phyloP scores from a whole-genome alignment of 768 basidiomycete genomes.

The Hygrophorus russula region DNA sequence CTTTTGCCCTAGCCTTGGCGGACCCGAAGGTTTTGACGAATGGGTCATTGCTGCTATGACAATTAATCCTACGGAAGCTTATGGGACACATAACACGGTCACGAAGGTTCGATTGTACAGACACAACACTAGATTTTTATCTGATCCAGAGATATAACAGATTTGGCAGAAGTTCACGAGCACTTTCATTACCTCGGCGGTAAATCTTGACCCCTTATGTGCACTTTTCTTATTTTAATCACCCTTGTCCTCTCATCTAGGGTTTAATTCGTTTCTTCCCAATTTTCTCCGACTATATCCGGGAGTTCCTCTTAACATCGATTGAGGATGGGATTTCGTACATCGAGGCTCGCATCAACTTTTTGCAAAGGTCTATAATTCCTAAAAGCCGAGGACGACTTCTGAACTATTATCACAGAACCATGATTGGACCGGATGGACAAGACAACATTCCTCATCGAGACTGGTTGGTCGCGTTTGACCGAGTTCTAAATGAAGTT shows the following conservation, averaged over 20 bases:
- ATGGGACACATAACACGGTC: conserved; percentile 61
- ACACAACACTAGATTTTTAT: neutral
- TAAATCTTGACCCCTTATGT: conserved; percentile 16
- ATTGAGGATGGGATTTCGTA: conserved; percentile 67
- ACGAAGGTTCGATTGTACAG: conserved; percentile 33
- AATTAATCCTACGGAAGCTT: conserved; percentile 64
- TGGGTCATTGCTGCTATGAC: conserved; percentile 52
- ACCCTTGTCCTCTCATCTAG: conserved; percentile 13
- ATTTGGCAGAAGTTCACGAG: conserved; percentile 68
- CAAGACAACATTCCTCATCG: conserved; percentile 45
- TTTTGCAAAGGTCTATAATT: conserved; percentile 36
- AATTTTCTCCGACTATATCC: conserved; percentile 48
- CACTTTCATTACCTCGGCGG: conserved; percentile 38
- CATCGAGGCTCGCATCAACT: conserved; percentile 58
- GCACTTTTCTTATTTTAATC: neutral
- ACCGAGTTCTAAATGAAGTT: conserved; percentile 39
- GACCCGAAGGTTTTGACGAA: conserved; percentile 53
- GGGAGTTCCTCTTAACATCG: conserved; percentile 48
- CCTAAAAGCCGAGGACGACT: neutral
- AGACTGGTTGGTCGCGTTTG: conserved; percentile 46
- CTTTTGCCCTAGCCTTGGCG: conserved; percentile 43
- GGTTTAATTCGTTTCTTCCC: conserved; percentile 41
- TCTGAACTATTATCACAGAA: conserved; percentile 22
- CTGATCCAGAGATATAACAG: conserved; percentile 20
- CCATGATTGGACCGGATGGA: conserved; percentile 48